These are phyloP conservation scores for Zygosaccharomyces bailii DNA, from an alignment of 805 yeast genomes.

Conservation along the genomic window DNA sequence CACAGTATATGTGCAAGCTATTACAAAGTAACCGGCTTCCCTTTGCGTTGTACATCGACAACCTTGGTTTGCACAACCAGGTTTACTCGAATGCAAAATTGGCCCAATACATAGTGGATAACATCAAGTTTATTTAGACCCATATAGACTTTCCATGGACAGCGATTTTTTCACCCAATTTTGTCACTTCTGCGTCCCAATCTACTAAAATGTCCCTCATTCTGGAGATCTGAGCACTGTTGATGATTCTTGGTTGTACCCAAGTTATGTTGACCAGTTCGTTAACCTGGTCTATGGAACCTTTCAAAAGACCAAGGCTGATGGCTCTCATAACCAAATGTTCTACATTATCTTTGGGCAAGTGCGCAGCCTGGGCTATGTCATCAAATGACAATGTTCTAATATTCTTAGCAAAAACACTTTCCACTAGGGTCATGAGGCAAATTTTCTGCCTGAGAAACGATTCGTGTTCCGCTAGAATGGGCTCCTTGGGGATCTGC, in stretches of 20 bases:
- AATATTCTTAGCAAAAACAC: conserved; percentile 74
- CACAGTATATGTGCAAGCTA: conserved; percentile 39
- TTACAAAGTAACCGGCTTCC: conserved; percentile 27
- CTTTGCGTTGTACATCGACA: conserved; percentile 30
- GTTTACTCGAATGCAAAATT: conserved; percentile 48
- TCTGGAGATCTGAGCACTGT: conserved; percentile 67
- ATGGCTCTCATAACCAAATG: conserved; percentile 88
- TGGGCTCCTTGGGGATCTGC: conserved; percentile 47
- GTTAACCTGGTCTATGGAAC: conserved; percentile 85
- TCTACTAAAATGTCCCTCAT: conserved; percentile 69
- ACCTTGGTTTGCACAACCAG: conserved; percentile 63
- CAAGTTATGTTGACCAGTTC: conserved; percentile 78
- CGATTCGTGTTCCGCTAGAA: conserved; percentile 53
- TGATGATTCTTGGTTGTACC: conserved; percentile 95
- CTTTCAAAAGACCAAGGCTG: conserved; percentile 76
- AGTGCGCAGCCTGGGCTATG: conserved; percentile 67
- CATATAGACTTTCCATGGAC: conserved; percentile 61
- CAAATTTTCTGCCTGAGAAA: conserved; percentile 88
- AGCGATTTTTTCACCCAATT: conserved; percentile 59
- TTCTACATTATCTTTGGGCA: conserved; percentile 69
- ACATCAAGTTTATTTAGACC: conserved; percentile 37
- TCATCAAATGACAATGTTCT: conserved; percentile 71
- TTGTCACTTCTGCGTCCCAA: conserved; percentile 77
- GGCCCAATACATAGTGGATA: conserved; percentile 31
- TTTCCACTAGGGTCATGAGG: conserved; percentile 85